Evolutionary conservation across 805 yeast species (phyloP), one percentile per base, ranked within the genome.

Genomic region (Barnettozyma pratensis): DNA sequence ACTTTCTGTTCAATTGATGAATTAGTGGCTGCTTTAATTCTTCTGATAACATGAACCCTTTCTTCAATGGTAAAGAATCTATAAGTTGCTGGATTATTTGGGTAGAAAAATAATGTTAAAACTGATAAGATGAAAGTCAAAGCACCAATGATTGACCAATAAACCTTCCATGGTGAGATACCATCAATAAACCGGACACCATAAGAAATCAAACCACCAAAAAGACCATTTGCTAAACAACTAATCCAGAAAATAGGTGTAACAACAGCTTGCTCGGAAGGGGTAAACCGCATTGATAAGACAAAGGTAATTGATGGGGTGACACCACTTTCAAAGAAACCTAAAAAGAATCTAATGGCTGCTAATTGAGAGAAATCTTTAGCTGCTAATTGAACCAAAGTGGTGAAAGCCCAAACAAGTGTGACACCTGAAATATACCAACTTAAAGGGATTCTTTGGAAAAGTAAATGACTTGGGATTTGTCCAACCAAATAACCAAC

Each of bases 1-100:
- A 53, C 55, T 41, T 73, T 74, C 49, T 74, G 76, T 49, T 74
- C 77, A 49, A 72, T 70, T 1, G 76, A 57, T 2, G 72, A 62
- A 45, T 57, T 67, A 7, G 68, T 73, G 28, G 64, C 63, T 36
- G 53, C 56, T 52, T 69, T 74, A 47, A 65, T 69, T 59, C 71
- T 61, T 63, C 75, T 61, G 52, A 77, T 76, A 49, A 74, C 64
- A 74, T 76, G 72, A 10, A 78, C 72, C 55, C 72, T 78, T 59
- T 81, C 85, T 40, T 55, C 72, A 10, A 58, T 41, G 3, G 70
- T 57, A 30, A 78, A 65, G 52, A 69, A 72, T 38, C 54, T 62
- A 12, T 76, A 73, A 37, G 64, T 66, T 4, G 77, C 62, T 6
- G 82, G 83, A 55, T 75, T 74, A 46, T 71, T 66, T 12, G 83